Base-by-base conservation (phyloP, 2,329 filamentous ascomycete species). In the Hypoxylon sp. region DNA sequence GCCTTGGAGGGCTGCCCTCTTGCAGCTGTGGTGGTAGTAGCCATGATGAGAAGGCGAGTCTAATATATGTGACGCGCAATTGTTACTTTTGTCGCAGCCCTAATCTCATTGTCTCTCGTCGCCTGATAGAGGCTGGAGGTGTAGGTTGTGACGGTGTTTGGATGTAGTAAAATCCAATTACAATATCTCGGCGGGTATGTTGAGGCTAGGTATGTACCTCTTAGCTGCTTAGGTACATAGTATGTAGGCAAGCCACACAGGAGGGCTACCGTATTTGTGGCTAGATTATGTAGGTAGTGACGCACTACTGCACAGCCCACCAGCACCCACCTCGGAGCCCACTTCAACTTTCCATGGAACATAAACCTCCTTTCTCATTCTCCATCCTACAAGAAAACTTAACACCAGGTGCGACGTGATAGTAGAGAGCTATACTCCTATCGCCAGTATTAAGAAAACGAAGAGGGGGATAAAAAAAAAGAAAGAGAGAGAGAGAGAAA, bases 391-490 rank as follows among this genome's bases (percentile, higher is more conserved):
- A 26, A 42, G 2, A 3, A 66, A 58, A 47, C 26, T 56, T 13
- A 33, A 61, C 57, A 26, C 39, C 48, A 60, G 37, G 39, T 47
- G 59, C 29, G 42, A 71, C 52, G 85, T 88, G 92, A 87, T 96
- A 98, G 96, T 98, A 91, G 96, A 98, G 96, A 97, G 94, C 89
- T 93, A 81, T 70, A 85, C 93, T 97, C 94, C 93, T 96, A 94
- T 92, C 91, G 86, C 83, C 17, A n/a, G 14, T 54, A 29, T 19
- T 24, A 13, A 48, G 33, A 31, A 14, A 52, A 47, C 3, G 50
- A 52, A 33, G n/a, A 26, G 13, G 33, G 3, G 1, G 22, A 39
- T 54, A 29, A n/a, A 62, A 24, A 31, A 5, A 14, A 50, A 48
- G 33, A 31, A 9, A 46, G 35, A 26, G 8, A 48, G 24, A 3